Evolutionary conservation across 805 yeast genomes (phyloP), one percentile per base, ranked within the genome.

Genomic region (Candida saitoana): DNA sequence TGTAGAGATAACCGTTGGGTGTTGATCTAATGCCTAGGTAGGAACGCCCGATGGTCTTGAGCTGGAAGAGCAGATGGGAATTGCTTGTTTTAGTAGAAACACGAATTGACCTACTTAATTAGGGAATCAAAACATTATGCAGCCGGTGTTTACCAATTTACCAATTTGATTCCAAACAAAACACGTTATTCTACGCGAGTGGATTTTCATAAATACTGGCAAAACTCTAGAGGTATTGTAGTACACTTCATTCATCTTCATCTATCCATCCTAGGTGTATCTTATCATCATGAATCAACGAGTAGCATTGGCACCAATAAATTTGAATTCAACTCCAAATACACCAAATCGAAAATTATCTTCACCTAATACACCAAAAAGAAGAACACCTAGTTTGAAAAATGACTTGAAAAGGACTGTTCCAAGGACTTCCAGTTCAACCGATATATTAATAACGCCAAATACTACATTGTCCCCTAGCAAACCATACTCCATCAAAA

Each of bases 181-280:
- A 29, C 32, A 29, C 32, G 32, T 29, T 29, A 29, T 9, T 29
- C 16, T 29, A 29, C 32, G 32, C 32, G 32, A 29, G 32, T 29
- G 12, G 32, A 29, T 29, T 29, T 29, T 29, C n/a, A 11, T 11
- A 11, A 29, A 29, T 29, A 29, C 27, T 22, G 27, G 11, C 11
- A 22, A 22, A 22, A 7, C 27, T 22, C 27, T 6, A 22, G 27
- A 22, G 27, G 27, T 22, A 22, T 22, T 11, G 27, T 22, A 7
- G 27, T 6, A 11, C 11, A n/a, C 27, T 22, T 22, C 27, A 22
- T 11, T 22, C 27, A 22, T 22, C 27, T 11, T 22, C 27, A 22
- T 22, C 27, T 22, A 11, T 22, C 11, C 27, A 22, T 22, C 27
- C 27, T 29, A 29, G 16, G n/a, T 29, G 32, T 29, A 14, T 29